Percentiles rank a stretch among this genome's conserved stretches.
phyloP scores from a whole-genome alignment of 768 basidiomycete genomes.

The Royoungia palumana region DNA sequence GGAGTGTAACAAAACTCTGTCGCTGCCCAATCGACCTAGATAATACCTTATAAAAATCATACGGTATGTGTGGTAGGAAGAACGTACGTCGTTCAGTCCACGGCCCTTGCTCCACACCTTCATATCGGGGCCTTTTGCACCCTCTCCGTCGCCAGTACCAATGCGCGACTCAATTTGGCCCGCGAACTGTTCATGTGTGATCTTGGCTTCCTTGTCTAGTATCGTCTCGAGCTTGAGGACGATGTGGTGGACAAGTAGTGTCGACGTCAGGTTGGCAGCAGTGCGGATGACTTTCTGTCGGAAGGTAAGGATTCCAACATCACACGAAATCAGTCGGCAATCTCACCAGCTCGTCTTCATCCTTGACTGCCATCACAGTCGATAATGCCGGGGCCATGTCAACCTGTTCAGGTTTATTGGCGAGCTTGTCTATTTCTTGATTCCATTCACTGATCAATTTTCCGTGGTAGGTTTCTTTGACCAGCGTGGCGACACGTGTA shows the following conservation, averaged over 20 bases:
- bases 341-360: slow-evolving; percentile 86
- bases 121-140: slow-evolving; percentile 84
- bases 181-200: slow-evolving; percentile 83
- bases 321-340: not conserved
- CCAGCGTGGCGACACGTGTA: slow-evolving; percentile 67
- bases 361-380: slow-evolving; percentile 80
- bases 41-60: slow-evolving; percentile 5
- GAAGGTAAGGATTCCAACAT: slow-evolving; percentile 8
- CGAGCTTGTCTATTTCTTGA: slow-evolving; percentile 50
- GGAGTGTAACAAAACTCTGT: slow-evolving; percentile 95
- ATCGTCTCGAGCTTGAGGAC: slow-evolving; percentile 86
- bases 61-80: not conserved
- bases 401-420: slow-evolving; percentile 64
- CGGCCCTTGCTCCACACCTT: slow-evolving; percentile 86
- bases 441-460: slow-evolving; percentile 90
- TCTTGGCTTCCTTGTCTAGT: slow-evolving; percentile 87
- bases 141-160: slow-evolving; percentile 63
- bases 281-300: slow-evolving; percentile 71
- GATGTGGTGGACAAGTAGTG: slow-evolving; percentile 81
- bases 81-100: slow-evolving; percentile 67
- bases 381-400: slow-evolving; percentile 80
- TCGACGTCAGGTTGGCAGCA: slow-evolving; percentile 78
- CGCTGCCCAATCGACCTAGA: slow-evolving; percentile 81
- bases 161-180: slow-evolving; percentile 84
- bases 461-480: slow-evolving; percentile 82